Evolutionary conservation across 2,329 filamentous ascomycete genomes (phyloP).

Genomic region (Leptoxyphium fumago): DNA sequence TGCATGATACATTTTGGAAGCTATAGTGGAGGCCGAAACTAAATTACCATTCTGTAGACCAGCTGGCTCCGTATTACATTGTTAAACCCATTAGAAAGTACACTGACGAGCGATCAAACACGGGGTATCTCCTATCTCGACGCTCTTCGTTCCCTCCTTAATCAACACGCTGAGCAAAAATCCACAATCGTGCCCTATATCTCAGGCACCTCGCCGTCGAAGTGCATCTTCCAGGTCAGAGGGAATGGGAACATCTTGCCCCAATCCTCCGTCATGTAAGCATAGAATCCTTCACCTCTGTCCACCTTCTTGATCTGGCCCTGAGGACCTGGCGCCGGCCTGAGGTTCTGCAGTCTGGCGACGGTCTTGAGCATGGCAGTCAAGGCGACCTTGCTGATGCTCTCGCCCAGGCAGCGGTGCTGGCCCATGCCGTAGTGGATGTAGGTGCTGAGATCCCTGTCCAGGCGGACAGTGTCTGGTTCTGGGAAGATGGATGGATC

Average conservation of each 20-base stretch:
- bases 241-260: conserved; percentile 34
- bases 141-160: no score
- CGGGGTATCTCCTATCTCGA: no score
- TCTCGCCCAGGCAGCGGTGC: conserved; percentile 28
- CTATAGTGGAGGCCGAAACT: no score
- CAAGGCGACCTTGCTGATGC: conserved; percentile 28
- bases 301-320: conserved; percentile 29
- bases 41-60: no score
- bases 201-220: conserved; percentile 7
- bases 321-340: conserved; percentile 18
- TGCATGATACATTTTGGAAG: no score
- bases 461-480: conserved; percentile 25
- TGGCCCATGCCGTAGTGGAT: conserved; percentile 29
- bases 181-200: not conserved
- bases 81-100: no score
- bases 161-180: no score
- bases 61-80: conserved; percentile 5
- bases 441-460: conserved; percentile 27
- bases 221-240: conserved; percentile 14
- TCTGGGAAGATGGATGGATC: conserved; percentile 28
- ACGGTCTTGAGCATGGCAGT: conserved; percentile 33
- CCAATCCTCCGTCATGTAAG: conserved; percentile 34
- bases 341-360: conserved; percentile 24
- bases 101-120: no score
- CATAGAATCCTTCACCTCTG: conserved; percentile 24